phyloP scores from a whole-genome alignment of 768 basidiomycete species.

The Cyclocybe aegerita region DNA sequence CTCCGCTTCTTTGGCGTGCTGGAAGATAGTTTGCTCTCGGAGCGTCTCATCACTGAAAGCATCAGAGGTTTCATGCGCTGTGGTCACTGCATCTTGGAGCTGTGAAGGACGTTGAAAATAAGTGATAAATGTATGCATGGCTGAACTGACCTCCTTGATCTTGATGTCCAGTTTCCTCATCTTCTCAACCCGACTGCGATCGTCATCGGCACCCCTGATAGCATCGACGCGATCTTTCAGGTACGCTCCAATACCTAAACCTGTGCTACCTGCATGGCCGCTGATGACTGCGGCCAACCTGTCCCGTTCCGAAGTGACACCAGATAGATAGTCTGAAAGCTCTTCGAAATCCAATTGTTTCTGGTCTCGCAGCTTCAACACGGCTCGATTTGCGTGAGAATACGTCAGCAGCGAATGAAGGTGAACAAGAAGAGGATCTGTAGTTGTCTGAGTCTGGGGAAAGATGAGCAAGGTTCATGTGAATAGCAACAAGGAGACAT shows the following conservation, averaged over 20 bases:
- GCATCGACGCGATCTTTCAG: slow-evolving; percentile 91
- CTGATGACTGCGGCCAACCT: slow-evolving; percentile 85
- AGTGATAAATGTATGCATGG: background rate
- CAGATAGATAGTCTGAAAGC: slow-evolving; percentile 89
- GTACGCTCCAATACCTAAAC: slow-evolving; percentile 85
- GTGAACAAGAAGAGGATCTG: slow-evolving; percentile 88
- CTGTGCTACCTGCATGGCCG: slow-evolving; percentile 84
- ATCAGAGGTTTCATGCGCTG: slow-evolving; percentile 93
- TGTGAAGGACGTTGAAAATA: slow-evolving; percentile 26
- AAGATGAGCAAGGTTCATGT: slow-evolving; percentile 1
- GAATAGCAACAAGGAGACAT: slow-evolving; percentile 18
- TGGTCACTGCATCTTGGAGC: slow-evolving; percentile 96
- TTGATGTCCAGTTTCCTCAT: slow-evolving; percentile 90
- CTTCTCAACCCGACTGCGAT: slow-evolving; percentile 88
- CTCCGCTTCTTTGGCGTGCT: slow-evolving; percentile 87
- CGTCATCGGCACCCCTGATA: slow-evolving; percentile 90
- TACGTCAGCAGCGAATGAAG: slow-evolving; percentile 93
- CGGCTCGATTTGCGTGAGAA: slow-evolving; percentile 89
- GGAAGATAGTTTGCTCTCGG: slow-evolving; percentile 87
- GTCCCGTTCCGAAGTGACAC: slow-evolving; percentile 92
- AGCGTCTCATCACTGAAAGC: slow-evolving; percentile 96
- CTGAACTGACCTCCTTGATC: slow-evolving; percentile 83
- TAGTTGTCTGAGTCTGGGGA: slow-evolving; percentile 79
- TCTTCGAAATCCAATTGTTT: slow-evolving; percentile 99
- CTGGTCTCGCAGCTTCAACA: slow-evolving; percentile 94